phyloP scores from a whole-genome alignment of 2,329 filamentous ascomycete genomes.

The Nakataea oryzae region DNA sequence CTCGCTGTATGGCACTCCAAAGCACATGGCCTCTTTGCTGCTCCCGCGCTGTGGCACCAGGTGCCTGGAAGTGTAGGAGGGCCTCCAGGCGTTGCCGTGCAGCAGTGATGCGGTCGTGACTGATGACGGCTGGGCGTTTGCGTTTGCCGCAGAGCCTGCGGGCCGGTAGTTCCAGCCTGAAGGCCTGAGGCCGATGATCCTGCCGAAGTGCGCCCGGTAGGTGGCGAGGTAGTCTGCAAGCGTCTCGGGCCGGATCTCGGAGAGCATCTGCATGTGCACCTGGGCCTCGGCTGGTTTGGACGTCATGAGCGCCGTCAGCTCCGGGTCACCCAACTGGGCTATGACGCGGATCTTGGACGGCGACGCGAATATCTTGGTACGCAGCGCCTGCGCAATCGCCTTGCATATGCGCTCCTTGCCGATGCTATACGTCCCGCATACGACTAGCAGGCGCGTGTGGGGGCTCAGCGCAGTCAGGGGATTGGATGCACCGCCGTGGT shows the following conservation, averaged over 20 bases:
- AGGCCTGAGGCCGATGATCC: constrained; percentile 82
- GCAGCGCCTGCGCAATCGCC: constrained; percentile 77
- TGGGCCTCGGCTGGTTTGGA: constrained; percentile 73
- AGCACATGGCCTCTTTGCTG: constrained; percentile 73
- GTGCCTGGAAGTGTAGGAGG: constrained; percentile 59
- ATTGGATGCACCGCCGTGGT: constrained; percentile 16
- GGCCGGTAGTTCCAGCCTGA: constrained; percentile 91
- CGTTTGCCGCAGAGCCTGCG: constrained; percentile 37
- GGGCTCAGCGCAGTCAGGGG: constrained; percentile 6
- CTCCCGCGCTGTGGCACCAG: constrained; percentile 76
- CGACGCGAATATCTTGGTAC: constrained; percentile 82
- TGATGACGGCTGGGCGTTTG: constrained; percentile 36
- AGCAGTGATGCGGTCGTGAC: constrained; percentile 40
- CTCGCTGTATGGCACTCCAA: constrained; percentile 91
- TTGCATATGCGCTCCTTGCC: constrained; percentile 95
- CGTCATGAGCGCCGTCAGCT: constrained; percentile 69
- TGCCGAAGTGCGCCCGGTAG: constrained; percentile 72
- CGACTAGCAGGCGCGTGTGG: constrained; percentile 67
- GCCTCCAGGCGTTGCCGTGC: constrained; percentile 61
- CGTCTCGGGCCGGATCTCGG: constrained; percentile 87
- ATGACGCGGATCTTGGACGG: constrained; percentile 77
- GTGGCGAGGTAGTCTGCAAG: constrained; percentile 78
- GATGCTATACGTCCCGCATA: constrained; percentile 96
- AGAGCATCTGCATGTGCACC: constrained; percentile 94
- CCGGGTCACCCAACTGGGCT: constrained; percentile 73